These are phyloP conservation scores for Paraphoma chrysanthemicola DNA, from an alignment of 2,329 filamentous ascomycete species.

Conservation along the genomic window DNA sequence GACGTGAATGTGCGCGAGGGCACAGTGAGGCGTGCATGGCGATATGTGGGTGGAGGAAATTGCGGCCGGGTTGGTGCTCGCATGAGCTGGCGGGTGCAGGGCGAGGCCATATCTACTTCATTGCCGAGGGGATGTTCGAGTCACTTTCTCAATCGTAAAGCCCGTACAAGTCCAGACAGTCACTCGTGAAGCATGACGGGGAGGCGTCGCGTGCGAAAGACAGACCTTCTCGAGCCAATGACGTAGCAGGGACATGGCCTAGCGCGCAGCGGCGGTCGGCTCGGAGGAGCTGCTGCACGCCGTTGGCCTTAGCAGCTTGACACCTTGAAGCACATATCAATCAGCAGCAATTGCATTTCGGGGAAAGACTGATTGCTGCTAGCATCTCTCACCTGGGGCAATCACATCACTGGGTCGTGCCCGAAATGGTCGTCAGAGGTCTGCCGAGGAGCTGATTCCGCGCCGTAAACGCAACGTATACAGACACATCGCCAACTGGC, in stretches of 20 bases:
- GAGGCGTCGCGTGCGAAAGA: conserved; percentile 25
- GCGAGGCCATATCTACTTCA: conserved; percentile 36
- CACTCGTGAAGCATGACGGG: conserved; percentile 10
- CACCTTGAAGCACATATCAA: neutral
- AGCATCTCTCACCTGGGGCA: neutral
- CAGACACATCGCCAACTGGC: conserved; percentile 22
- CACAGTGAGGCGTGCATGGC: conserved; percentile 21
- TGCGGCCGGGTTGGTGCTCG: conserved; percentile 24
- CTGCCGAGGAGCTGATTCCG: conserved; percentile 18
- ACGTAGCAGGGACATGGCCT: conserved; percentile 24
- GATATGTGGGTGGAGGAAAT: conserved; percentile 14
- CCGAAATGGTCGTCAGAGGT: conserved; percentile 10
- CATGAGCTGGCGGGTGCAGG: conserved; percentile 35
- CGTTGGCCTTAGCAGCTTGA: neutral
- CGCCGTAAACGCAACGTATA: conserved; percentile 42
- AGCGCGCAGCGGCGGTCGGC: conserved; percentile 22
- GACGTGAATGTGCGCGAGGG: conserved; percentile 44
- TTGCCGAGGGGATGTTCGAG: neutral
- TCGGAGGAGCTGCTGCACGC: conserved; percentile 15
- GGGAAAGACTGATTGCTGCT: neutral
- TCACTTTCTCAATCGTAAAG: neutral
- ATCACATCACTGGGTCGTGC: neutral
- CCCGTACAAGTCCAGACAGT: neutral
- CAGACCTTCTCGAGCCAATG: conserved; percentile 31
- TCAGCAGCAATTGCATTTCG: neutral